Percentiles rank a stretch among this genome's conserved stretches.
phyloP scores from a whole-genome alignment of 495 filamentous ascomycete species.

The Pyronema domesticum region DNA sequence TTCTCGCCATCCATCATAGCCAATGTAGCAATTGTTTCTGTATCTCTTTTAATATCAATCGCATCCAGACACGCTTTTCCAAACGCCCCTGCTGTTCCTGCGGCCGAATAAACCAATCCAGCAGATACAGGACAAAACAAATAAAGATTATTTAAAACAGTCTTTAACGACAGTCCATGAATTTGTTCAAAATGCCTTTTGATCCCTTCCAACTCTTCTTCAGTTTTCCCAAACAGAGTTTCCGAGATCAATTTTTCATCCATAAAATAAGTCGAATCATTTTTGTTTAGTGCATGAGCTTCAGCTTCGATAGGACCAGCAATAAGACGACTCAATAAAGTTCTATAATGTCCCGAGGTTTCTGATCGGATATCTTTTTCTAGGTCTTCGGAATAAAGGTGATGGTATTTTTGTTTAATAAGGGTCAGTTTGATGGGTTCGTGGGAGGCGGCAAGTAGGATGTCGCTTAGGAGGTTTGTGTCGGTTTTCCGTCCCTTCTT shows the following conservation, averaged over 20 bases:
- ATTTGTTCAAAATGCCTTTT: conserved; percentile 12
- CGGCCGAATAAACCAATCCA: conserved; percentile 3
- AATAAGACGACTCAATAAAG: conserved; percentile 10
- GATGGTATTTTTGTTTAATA: conserved; percentile 7
- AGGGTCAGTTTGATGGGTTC: conserved; percentile 11
- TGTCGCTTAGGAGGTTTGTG: conserved; percentile 7
- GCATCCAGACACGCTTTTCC: conserved; percentile 7
- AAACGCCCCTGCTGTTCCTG: conserved; percentile 7
- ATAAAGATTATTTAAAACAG: conserved; percentile 11
- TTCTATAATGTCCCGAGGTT: conserved; percentile 14
- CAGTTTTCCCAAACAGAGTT: conserved; percentile 15
- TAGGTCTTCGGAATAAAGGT: conserved; percentile 9
- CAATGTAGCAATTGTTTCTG: conserved; percentile 12
- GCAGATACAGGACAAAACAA: conserved; percentile 3
- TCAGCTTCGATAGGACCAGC: conserved; percentile 11
- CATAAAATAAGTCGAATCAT: conserved; percentile 5
- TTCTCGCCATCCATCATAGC: conserved; percentile 9
- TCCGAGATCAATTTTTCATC: conserved; percentile 18
- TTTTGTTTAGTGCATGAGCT: conserved; percentile 3
- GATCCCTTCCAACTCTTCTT: conserved; percentile 12
- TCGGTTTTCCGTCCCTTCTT: conserved; percentile 7
- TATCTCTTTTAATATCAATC: conserved; percentile 10
- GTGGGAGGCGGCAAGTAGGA: conserved; percentile 1
- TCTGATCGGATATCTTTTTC: conserved; percentile 8
- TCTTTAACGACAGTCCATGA: conserved; percentile 10